Evolutionary conservation across 2,329 filamentous ascomycete species (phyloP).

Genomic region (Aspergillus piperis): DNA sequence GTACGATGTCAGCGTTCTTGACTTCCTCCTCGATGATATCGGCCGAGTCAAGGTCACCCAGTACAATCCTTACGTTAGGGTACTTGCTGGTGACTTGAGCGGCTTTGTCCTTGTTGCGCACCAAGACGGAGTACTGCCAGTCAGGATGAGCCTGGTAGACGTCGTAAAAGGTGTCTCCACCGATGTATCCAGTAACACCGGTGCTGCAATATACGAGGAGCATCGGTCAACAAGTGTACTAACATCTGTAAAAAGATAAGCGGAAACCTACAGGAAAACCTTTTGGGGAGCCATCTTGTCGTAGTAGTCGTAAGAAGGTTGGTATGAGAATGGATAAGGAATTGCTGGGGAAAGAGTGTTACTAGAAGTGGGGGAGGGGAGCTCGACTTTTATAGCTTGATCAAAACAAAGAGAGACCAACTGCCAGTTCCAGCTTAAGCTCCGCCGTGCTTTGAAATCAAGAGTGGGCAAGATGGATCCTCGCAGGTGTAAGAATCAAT

Average conservation of each 20-base stretch:
- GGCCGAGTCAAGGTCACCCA: conserved; percentile 46
- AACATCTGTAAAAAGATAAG: neutral
- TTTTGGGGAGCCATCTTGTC: conserved; percentile 32
- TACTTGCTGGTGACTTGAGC: conserved; percentile 41
- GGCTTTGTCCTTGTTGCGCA: conserved; percentile 48
- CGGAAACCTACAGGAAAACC: conserved; percentile 37
- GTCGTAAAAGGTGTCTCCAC: conserved; percentile 53
- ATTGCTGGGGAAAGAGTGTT: neutral
- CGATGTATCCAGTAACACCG: conserved; percentile 56
- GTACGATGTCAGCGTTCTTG: conserved; percentile 50
- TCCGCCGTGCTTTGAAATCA: conserved; percentile 32
- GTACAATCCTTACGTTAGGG: conserved; percentile 44
- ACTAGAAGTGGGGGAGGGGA: neutral
- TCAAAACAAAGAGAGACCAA: neutral
- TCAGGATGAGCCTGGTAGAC: conserved; percentile 50
- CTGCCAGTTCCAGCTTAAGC: conserved; percentile 6
- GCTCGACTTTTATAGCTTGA: conserved; percentile 2
- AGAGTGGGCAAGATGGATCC: conserved; percentile 11
- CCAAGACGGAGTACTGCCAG: conserved; percentile 48
- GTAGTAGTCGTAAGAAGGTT: neutral
- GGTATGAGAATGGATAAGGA: neutral
- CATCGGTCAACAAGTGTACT: neutral
- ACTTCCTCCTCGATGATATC: conserved; percentile 46
- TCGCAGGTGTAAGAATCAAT: neutral
- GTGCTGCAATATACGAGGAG: conserved; percentile 38